A percentile compares a stretch with the other conserved stretches of the same genome.
These are phyloP conservation scores for Rhododendron henanense DNA, from an alignment of 148 eudicot species.

Conservation along the genomic window DNA sequence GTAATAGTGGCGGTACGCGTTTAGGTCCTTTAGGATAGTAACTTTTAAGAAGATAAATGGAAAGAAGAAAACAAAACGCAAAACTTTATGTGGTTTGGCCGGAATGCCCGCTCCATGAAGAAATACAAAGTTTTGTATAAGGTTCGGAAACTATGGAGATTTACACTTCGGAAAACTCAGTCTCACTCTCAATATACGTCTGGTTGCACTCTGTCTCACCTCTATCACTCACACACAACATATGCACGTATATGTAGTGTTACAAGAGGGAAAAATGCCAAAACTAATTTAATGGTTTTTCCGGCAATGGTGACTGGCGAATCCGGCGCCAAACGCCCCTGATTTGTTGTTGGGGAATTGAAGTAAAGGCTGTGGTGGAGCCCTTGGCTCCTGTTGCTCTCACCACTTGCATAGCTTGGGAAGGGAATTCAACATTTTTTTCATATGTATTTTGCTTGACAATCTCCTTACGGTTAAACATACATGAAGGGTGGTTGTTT, in stretches of 20 bases:
- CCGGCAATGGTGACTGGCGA: not conserved
- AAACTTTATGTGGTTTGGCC: too few relatives aligned
- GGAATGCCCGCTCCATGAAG: too few relatives aligned
- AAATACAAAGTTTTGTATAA: too few relatives aligned
- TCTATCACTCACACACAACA: not conserved
- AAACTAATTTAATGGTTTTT: not conserved
- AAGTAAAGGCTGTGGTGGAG: too few relatives aligned
- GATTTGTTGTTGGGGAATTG: too few relatives aligned
- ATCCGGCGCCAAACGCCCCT: not conserved
- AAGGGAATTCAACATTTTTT: not conserved
- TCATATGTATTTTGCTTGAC: not conserved
- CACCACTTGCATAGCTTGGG: too few relatives aligned
- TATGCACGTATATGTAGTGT: not conserved
- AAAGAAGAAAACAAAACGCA: too few relatives aligned
- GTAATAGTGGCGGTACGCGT: too few relatives aligned
- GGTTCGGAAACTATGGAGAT: not conserved
- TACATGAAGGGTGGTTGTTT: not conserved
- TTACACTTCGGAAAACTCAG: not conserved
- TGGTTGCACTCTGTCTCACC: not conserved
- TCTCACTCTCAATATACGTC: not conserved
- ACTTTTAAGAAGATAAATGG: too few relatives aligned
- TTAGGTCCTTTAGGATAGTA: too few relatives aligned
- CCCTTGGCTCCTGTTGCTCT: too few relatives aligned
- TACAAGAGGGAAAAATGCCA: not conserved
- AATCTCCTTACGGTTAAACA: not conserved